Evolutionary conservation across 2,329 filamentous ascomycete species (phyloP).

Genomic region (Karstenula rhodostoma): DNA sequence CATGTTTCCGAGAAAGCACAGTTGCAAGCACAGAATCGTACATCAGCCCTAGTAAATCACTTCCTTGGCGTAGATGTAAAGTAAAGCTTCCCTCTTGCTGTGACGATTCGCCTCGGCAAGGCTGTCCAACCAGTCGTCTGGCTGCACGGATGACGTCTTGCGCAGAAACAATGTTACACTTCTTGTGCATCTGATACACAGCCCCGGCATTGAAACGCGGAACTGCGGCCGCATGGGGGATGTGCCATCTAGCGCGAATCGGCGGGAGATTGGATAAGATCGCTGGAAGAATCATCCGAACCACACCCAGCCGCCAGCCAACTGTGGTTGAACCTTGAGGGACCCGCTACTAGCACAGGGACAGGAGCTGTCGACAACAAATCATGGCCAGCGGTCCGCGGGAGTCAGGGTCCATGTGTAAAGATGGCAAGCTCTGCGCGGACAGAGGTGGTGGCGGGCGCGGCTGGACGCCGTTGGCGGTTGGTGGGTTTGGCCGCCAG

Average conservation of each 20-base stretch:
- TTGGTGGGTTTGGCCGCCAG: constrained; percentile 27
- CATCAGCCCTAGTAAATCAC: neutral
- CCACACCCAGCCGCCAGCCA: neutral
- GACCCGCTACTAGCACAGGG: constrained; percentile 4
- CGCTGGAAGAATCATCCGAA: neutral
- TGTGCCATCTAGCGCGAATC: neutral
- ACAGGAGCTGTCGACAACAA: neutral
- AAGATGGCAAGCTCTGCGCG: neutral
- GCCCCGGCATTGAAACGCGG: constrained; percentile 16
- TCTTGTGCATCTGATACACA: constrained; percentile 12
- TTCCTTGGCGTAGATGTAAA: no score
- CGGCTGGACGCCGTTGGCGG: constrained; percentile 1
- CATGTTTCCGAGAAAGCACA: neutral
- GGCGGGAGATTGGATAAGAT: neutral
- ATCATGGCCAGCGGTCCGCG: neutral
- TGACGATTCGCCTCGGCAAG: neutral
- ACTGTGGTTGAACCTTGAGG: neutral
- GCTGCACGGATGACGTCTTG: constrained; percentile 1
- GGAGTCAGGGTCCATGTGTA: neutral
- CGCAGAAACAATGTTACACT: neutral
- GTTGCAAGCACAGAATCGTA: neutral
- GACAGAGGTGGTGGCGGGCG: neutral
- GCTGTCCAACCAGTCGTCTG: neutral
- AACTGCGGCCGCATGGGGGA: constrained; percentile 6
- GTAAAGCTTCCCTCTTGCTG: neutral